These are phyloP conservation scores for Acer campestre DNA, from an alignment of 345 rosid species.

Conservation along the genomic window DNA sequence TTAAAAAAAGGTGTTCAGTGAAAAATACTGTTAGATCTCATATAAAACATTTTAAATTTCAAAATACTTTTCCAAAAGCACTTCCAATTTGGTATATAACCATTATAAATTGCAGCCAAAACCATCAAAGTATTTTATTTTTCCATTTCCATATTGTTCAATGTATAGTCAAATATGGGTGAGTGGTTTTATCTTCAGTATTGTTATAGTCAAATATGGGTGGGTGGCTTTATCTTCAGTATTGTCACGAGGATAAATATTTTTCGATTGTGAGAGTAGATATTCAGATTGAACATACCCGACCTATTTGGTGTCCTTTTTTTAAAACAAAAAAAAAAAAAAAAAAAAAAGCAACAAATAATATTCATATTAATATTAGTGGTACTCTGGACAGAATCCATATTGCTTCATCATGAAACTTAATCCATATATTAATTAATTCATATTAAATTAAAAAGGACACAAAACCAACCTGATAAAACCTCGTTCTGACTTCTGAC, in stretches of 20 bases:
- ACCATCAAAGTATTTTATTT: background rate
- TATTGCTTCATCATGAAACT: background rate
- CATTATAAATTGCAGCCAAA: background rate
- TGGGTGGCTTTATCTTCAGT: no score
- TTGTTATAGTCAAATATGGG: background rate
- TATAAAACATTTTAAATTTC: no score
- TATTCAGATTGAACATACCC: no score
- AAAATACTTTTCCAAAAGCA: background rate
- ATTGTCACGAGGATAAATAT: no score
- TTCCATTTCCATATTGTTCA: constrained; percentile 12
- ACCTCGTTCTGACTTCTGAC: constrained; percentile 35
- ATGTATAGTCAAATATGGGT: background rate
- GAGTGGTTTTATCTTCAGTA: no score
- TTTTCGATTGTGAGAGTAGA: no score
- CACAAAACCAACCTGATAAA: constrained; percentile 25
- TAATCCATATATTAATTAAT: background rate
- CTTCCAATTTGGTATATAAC: background rate
- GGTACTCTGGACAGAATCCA: constrained; percentile 7
- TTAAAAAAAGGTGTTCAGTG: no score
- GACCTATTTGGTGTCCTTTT: no score
- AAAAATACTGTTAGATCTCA: no score
- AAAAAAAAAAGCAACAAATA: background rate
- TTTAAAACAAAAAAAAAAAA: no score
- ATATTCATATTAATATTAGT: background rate
- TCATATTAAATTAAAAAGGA: background rate